Base-by-base conservation (phyloP, 768 basidiomycete species). In the Obba rivulosa region DNA sequence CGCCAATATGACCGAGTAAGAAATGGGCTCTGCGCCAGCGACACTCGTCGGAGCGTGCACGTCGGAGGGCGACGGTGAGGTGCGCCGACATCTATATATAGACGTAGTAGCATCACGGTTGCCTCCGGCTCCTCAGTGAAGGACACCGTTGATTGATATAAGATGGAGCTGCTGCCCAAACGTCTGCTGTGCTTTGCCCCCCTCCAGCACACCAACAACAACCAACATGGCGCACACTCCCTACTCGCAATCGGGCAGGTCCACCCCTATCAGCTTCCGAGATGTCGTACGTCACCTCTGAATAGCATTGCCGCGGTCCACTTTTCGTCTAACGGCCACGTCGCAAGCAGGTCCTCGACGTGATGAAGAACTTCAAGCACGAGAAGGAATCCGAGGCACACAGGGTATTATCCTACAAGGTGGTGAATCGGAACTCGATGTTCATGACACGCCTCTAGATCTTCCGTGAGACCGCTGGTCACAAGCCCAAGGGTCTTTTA, bases 341-440 rank as follows among this genome's bases (percentile, higher is more conserved):
- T 34, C 35, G 47, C 9, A n/a, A 43, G 23, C 81, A 89, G 85
- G 79, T 87, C 24, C 74, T 74, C 51, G 81, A 85, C 61, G 81
- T 74, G 34, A 77, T 87, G 64, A 82, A 76, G 55, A 77, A 79
- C 49, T 75, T 77, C 67, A 83, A 74, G 57, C 78, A 85, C 46
- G 92, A 93, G 62, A 79, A 83, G 52, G 86, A 92, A 45, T 92
- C 91, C 1, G 89, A 92, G 67, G 91, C 91, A 8, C 92, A 94
- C 65, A 81, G 83, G 73, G 90, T 86, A 58, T 38, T 62, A 39
- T 38, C 13, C 18, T 28, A 35, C 44, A 10, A 21, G 45, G 50
- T 53, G 25, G 23, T 16, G 10, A 17, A 20, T 11, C 34, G 17
- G 16, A 13, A 2, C 17, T 53, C 28, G 49, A 40, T 52, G 36